Conservation (phyloP, 2,329 filamentous ascomycete genomes). For the Monilinia fructigena region DNA sequence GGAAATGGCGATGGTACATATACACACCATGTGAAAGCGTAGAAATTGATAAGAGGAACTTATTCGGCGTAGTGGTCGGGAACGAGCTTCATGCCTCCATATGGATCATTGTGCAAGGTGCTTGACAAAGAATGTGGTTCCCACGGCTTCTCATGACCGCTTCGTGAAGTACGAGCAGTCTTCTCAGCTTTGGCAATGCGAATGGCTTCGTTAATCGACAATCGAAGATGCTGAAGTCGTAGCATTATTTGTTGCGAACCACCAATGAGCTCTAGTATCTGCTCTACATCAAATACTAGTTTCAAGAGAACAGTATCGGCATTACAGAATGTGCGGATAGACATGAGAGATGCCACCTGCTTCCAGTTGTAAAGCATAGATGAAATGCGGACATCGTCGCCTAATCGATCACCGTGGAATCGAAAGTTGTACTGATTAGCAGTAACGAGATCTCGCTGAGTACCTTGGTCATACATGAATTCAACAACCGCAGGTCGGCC, state of each 20-base stretch:
- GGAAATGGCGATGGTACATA: neutral
- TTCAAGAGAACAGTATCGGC: slow-evolving; percentile 50
- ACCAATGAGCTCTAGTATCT: slow-evolving; percentile 50
- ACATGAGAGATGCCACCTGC: slow-evolving; percentile 47
- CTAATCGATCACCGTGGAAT: slow-evolving; percentile 46
- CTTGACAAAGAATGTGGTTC: slow-evolving; percentile 22
- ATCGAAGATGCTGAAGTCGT: slow-evolving; percentile 36
- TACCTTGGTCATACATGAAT: slow-evolving; percentile 53
- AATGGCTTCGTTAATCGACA: slow-evolving; percentile 34
- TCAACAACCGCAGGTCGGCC: slow-evolving; percentile 49
- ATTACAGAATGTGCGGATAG: slow-evolving; percentile 50
- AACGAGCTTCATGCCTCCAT: slow-evolving; percentile 33
- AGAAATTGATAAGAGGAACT: neutral
- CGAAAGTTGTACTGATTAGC: slow-evolving; percentile 47
- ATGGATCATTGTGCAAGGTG: slow-evolving; percentile 25
- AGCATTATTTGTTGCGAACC: slow-evolving; percentile 34
- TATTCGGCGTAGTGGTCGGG: slow-evolving; percentile 28
- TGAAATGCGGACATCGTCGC: slow-evolving; percentile 42
- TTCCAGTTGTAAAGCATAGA: slow-evolving; percentile 51
- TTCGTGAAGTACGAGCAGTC: slow-evolving; percentile 21
- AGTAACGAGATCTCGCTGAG: slow-evolving; percentile 49
- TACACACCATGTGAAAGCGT: neutral
- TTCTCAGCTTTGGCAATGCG: slow-evolving; percentile 21
- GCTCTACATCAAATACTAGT: slow-evolving; percentile 49
- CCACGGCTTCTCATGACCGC: slow-evolving; percentile 25